These are phyloP conservation scores for Yarrowia hollandica DNA, from an alignment of 805 yeast genomes.

Conservation along the genomic window DNA sequence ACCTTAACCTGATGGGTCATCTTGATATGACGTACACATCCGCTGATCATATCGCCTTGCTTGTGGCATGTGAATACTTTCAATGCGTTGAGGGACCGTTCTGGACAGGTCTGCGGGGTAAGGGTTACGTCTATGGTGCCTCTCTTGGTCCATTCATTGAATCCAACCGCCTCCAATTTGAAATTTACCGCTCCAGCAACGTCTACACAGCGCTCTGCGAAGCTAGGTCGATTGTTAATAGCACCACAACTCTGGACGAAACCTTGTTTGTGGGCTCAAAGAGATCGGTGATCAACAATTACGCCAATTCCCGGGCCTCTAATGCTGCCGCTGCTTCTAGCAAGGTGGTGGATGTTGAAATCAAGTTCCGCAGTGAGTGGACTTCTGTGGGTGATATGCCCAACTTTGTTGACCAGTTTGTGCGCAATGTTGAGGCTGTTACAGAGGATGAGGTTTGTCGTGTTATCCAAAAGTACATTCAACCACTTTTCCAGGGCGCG, in stretches of 20 bases:
- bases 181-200: slow-evolving; percentile 82
- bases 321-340: slow-evolving; percentile 50
- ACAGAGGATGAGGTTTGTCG: slow-evolving; percentile 51
- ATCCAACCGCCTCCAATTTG: slow-evolving; percentile 63
- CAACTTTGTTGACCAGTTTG: slow-evolving; percentile 43
- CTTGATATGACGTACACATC: slow-evolving; percentile 58
- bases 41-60: slow-evolving; percentile 66
- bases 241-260: slow-evolving; percentile 55
- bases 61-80: slow-evolving; percentile 71
- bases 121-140: slow-evolving; percentile 92
- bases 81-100: slow-evolving; percentile 94
- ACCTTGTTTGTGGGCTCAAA: slow-evolving; percentile 69
- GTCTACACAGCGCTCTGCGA: slow-evolving; percentile 49
- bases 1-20: slow-evolving; percentile 57
- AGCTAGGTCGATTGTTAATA: slow-evolving; percentile 66
- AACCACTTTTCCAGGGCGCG: slow-evolving; percentile 59
- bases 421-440: slow-evolving; percentile 52
- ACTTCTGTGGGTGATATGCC: not conserved
- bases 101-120: slow-evolving; percentile 94
- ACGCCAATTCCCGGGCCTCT: slow-evolving; percentile 60
- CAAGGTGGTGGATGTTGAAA: slow-evolving; percentile 65
- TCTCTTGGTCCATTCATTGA: slow-evolving; percentile 59
- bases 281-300: slow-evolving; percentile 67
- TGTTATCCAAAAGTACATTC: slow-evolving; percentile 58
- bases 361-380: slow-evolving; percentile 45